A percentile compares a stretch with the other conserved stretches of the same genome.
Conservation (phyloP, 169 alveolate genomes). For the Babesia divergens region DNA sequence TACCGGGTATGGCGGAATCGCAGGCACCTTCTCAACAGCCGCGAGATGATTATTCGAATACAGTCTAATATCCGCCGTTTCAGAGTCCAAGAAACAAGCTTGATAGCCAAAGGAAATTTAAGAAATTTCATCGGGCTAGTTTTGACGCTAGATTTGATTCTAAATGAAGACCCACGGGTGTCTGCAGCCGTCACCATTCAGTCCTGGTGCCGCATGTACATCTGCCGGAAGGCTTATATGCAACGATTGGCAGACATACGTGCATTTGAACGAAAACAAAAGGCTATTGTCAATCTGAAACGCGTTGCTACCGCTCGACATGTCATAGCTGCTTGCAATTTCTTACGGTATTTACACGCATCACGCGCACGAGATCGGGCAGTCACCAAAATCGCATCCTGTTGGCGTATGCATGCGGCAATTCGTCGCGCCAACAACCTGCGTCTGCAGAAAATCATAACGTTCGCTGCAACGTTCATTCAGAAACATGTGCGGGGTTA, state of each 20-base stretch:
- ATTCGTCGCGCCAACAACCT: slow-evolving; percentile 34
- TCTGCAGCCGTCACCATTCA: slow-evolving; percentile 33
- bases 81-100: slow-evolving; percentile 21
- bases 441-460: slow-evolving; percentile 17
- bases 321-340: slow-evolving; percentile 9
- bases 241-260: slow-evolving; percentile 8
- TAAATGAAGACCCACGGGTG: slow-evolving; percentile 25
- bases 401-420: slow-evolving; percentile 60
- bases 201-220: slow-evolving; percentile 38
- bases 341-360: slow-evolving; percentile 1
- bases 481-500: slow-evolving; percentile 62
- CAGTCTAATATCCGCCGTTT: slow-evolving; percentile 53
- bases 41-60: slow-evolving; percentile 18
- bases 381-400: slow-evolving; percentile 49
- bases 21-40: slow-evolving; percentile 10
- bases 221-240: slow-evolving; percentile 29
- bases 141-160: slow-evolving; percentile 4
- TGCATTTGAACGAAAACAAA: not conserved
- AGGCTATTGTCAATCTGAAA: slow-evolving; percentile 9
- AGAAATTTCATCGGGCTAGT: slow-evolving; percentile 41
- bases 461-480: slow-evolving; percentile 56
- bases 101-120: not conserved
- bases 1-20: slow-evolving; percentile 28
- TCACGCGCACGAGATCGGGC: slow-evolving; percentile 21
- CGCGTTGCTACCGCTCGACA: not conserved